Conservation (phyloP, 306 rosid genomes). For the Cicer bijugum region DNA sequence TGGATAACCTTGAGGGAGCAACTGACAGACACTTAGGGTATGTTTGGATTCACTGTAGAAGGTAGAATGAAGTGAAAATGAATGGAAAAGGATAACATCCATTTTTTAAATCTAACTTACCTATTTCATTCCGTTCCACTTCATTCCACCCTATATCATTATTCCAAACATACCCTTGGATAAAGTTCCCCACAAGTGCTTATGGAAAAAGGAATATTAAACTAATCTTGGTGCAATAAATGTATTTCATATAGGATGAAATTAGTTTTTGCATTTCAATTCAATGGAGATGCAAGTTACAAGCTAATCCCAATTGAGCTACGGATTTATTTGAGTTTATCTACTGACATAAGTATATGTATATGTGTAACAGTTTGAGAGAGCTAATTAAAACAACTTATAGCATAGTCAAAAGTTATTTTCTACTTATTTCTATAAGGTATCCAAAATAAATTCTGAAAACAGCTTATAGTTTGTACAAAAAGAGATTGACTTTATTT, state of each 20-base stretch:
- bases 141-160: neutral
- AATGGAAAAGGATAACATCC: too few relatives aligned
- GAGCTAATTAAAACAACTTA: neutral
- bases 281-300: neutral
- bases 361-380: too few relatives aligned
- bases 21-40: too few relatives aligned
- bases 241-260: neutral
- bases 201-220: neutral
- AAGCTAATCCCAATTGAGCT: neutral
- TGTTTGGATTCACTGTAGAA: too few relatives aligned
- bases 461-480: too few relatives aligned
- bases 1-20: too few relatives aligned
- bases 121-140: neutral
- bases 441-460: neutral
- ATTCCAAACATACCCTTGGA: neutral
- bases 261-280: neutral
- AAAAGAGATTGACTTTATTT: too few relatives aligned
- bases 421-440: neutral
- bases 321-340: too few relatives aligned
- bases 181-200: neutral
- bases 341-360: too few relatives aligned
- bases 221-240: neutral
- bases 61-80: too few relatives aligned
- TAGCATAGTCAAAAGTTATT: neutral
- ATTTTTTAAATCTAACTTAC: too few relatives aligned